Base-by-base conservation (phyloP, 2,329 filamentous ascomycete genomes). In the Biscogniauxia sp. region DNA sequence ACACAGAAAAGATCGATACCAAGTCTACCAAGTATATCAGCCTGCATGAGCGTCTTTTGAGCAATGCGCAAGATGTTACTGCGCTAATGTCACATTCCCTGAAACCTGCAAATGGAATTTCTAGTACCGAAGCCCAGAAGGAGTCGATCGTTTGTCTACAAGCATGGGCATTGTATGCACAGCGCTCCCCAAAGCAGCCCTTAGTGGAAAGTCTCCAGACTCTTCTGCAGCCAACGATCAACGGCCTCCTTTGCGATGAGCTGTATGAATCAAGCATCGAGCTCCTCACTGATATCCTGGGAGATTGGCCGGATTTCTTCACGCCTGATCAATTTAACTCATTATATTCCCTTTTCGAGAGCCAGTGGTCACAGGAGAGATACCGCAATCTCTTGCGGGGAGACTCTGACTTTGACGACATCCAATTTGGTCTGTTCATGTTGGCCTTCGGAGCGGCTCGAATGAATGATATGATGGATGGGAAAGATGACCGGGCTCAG, bases 81-180 rank as follows among this genome's bases (percentile, higher is more conserved):
- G 74, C 74, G 3, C 69, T 87, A 32, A 76, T 87, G 41, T 74
- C 76, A 20, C 73, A 75, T 54, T 70, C 76, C 20, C 68, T 80
- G 26, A 59, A 64, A 62, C 70, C 67, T n/a, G 64, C 67, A 25
- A 66, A 69, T 32, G 60, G 60, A 54, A 19, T 67, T 57, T 20
- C 65, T 51, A 61, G 53, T 3, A 59, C 73, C 19, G 74, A 73
- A 11, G 74, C 80, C 15, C 78, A 83, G 17, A 78, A 80, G 64
- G 86, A 88, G 64, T 78, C 83, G 11, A 82, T 90, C 64, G 81
- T 77, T 67, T 88, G 85, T 68, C 80, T 88, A 56, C 86, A 89
- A 77, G 86, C 88, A 4, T 94, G 90, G 90, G 82, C 92, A 32
- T 81, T 86, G 66, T 93, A 92, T 69, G 88, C 87, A 5, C 89